Evolutionary conservation across 2,329 filamentous ascomycete genomes (phyloP), one percentile per base, ranked within the genome.

Genomic region (Aspergillus bombycis): DNA sequence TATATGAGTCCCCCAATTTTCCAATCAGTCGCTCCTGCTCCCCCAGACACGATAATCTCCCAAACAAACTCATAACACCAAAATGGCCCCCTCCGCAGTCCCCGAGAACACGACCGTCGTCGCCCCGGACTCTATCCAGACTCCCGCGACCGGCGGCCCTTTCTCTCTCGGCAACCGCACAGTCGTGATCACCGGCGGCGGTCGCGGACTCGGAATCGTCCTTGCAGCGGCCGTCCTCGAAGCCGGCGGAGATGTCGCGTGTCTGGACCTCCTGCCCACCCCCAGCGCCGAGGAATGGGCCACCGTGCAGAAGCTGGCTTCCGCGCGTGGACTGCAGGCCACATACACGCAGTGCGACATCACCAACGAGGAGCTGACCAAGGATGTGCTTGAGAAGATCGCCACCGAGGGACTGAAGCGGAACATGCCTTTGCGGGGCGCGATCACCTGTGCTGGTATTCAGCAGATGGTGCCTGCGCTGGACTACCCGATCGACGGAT

Each of bases 151-250:
- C 14, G 65, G 72, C 70, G 60, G 68, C 38, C 77, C 82, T 38
- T 83, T 85, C 68, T 83, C 82, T 5, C 79, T 85, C 11, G 72
- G 75, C 48, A 77, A 76, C 48, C 77, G 75, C 65, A 78, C 75
- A 12, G 69, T 74, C 52, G 72, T 72, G 10, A 83, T 86, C 48
- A 86, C 84, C 1, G 84, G 84, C 8, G 84, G 81, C 48, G 83
- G 79, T 10, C 80, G 83, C 19, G 83, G 84, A 16, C 75, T 86
- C 1, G 84, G 84, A 16, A 81, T 85, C 46, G 81, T 80, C 21
- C 77, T 86, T 16, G 80, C 84, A 5, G 75, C 76, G 32, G 84
- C 82, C 2, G 76, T 85, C 4, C 70, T 83, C 53, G 83, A 85
- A 67, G 81, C 82, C 16, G 82, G 83, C 19, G 83, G 80, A 36